Evolutionary conservation across 2,329 filamentous ascomycete genomes (phyloP), one percentile per base, ranked within the genome.

Genomic region (Rhinocladiella mackenziei): DNA sequence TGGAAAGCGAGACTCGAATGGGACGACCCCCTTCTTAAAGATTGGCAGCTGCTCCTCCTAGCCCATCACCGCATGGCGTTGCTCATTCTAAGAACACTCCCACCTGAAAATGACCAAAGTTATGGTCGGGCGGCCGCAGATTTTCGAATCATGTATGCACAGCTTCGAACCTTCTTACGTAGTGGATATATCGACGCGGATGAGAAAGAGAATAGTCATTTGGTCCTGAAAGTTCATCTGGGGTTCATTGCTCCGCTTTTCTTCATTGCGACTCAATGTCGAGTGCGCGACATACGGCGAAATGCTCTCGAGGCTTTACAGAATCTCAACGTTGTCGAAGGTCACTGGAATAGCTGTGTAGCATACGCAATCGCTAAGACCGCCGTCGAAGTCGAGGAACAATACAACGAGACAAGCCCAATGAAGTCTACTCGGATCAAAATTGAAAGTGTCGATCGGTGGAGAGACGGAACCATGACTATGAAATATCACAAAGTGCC

Each of bases 261-360:
- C 36, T 51, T 51, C 29, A 47, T 51, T 29, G 48, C 48, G 11
- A 50, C 48, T 17, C 22, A 43, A 18, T 50, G 48, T 26, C 38
- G 48, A 40, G 43, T 40, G n/a, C 39, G 29, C 25, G 48, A 46
- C 15, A 38, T 50, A 11, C 48, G 48, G 13, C 43, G 29, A 4
- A 40, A 37, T 17, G 48, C 48, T 4, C 35, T 50, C 6, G 39
- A 50, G n/a, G 48, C 48, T 3, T 32, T 50, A n/a, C n/a, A 25
- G 18, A 43, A 46, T 8, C 23, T 50, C 26, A 43, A 40, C 10
- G 35, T 50, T 14, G 39, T 43, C 18, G 48, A 50, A 33, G 43
- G 43, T 10, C 48, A 47, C 23, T 51, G 48, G 48, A 51, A 51
- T 32, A 51, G 48, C 20, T 51, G 48, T 10, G 39, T 51, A n/a